Conservation (phyloP, 2,329 filamentous ascomycete genomes). For the Cytospora leucostoma region DNA sequence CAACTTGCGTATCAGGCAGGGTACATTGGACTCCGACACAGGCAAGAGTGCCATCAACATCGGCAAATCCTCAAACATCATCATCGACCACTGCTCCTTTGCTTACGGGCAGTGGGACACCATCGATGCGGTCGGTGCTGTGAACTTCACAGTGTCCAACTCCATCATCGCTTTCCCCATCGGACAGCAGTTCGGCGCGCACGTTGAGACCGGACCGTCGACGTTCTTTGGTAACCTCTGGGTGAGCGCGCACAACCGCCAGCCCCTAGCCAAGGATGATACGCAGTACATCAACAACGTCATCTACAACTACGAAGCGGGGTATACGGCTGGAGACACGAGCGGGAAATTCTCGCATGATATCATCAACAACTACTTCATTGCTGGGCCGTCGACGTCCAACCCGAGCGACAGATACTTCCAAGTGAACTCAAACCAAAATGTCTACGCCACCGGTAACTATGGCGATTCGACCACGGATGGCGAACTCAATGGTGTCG, state of each 20-base stretch:
- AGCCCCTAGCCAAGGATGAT: constrained; percentile 48
- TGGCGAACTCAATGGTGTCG: constrained; percentile 27
- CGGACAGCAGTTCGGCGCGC: constrained; percentile 46
- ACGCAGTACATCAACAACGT: constrained; percentile 49
- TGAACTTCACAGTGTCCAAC: constrained; percentile 48
- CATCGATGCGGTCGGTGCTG: constrained; percentile 40
- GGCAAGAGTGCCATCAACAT: constrained; percentile 48
- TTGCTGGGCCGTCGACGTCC: constrained; percentile 44
- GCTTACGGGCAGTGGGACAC: constrained; percentile 47
- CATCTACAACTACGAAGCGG: constrained; percentile 47
- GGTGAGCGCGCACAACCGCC: constrained; percentile 49
- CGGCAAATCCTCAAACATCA: constrained; percentile 45
- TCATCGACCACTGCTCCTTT: constrained; percentile 47
- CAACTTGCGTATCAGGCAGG: constrained; percentile 47
- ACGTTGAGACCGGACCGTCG: constrained; percentile 45
- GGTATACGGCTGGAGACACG: constrained; percentile 35
- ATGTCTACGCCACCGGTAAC: constrained; percentile 45
- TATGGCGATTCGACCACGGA: constrained; percentile 39
- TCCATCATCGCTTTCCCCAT: constrained; percentile 48
- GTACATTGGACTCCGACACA: constrained; percentile 39
- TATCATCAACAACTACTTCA: constrained; percentile 49
- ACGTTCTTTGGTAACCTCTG: constrained; percentile 48
- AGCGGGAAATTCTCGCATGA: constrained; percentile 34
- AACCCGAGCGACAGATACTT: constrained; percentile 43
- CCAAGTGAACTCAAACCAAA: constrained; percentile 44